phyloP scores from a whole-genome alignment of 495 filamentous ascomycete species.

The Daldinia decipiens region DNA sequence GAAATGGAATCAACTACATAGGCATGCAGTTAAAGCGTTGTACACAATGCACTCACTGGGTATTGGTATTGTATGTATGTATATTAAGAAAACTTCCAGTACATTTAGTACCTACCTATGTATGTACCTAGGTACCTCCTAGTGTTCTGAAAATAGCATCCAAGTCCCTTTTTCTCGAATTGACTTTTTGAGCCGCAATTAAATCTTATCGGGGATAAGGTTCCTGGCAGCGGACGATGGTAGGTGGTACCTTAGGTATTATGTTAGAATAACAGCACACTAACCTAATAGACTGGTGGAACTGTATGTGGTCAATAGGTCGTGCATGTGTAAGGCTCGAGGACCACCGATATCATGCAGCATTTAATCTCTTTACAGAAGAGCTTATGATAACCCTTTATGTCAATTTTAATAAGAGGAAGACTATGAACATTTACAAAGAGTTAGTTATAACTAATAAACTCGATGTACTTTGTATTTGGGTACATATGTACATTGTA shows the following conservation, averaged over 20 bases:
- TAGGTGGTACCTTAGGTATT: not conserved
- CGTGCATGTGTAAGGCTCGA: not conserved
- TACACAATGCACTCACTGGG: not conserved
- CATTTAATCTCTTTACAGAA: not conserved
- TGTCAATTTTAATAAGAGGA: not conserved
- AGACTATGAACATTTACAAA: no score
- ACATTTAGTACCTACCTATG: not conserved
- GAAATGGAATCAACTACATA: not conserved
- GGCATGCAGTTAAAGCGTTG: not conserved
- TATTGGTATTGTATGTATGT: no score
- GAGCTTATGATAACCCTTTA: not conserved
- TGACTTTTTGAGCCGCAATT: conserved; percentile 10
- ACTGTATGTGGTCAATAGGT: not conserved
- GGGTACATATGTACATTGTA: no score
- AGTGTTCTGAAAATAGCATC: not conserved
- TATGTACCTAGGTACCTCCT: not conserved
- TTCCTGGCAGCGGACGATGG: not conserved
- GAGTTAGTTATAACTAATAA: no score
- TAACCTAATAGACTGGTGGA: not conserved
- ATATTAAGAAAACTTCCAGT: not conserved
- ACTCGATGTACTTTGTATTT: no score
- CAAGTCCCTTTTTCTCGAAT: not conserved
- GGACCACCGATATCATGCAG: not conserved
- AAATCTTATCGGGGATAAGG: conserved; percentile 7
- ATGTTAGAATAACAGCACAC: not conserved